Conservation (phyloP, 2,329 filamentous ascomycete species). For the Zasmidium cellare region DNA sequence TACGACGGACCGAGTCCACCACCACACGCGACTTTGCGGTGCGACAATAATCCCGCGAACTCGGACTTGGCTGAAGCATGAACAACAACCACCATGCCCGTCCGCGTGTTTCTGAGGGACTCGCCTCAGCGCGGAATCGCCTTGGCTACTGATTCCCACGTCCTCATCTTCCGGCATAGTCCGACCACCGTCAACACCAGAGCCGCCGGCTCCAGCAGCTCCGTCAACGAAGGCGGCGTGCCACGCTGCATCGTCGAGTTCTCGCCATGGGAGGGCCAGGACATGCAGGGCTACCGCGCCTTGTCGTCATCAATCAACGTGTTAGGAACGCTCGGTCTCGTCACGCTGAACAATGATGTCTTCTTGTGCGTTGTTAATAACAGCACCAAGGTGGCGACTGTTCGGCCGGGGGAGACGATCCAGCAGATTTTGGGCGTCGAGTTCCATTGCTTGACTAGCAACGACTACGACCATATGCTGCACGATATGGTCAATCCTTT, state of each 20-base stretch:
- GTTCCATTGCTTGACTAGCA: constrained; percentile 86
- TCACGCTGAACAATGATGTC: constrained; percentile 79
- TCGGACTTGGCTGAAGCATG: background rate
- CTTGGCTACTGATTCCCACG: constrained; percentile 75
- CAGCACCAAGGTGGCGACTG: constrained; percentile 73
- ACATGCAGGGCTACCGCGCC: constrained; percentile 74
- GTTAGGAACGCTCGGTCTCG: constrained; percentile 83
- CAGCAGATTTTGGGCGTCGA: constrained; percentile 84
- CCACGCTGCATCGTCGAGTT: constrained; percentile 88
- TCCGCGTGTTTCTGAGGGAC: constrained; percentile 82
- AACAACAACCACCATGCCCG: constrained; percentile 50
- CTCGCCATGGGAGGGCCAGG: constrained; percentile 60
- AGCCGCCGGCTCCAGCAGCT: constrained; percentile 48
- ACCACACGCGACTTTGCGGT: background rate
- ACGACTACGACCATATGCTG: constrained; percentile 78
- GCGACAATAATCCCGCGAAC: background rate
- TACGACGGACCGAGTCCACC: background rate
- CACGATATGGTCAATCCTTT: constrained; percentile 59
- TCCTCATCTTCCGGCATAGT: constrained; percentile 81
- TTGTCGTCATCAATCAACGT: constrained; percentile 73
- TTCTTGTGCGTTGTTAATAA: constrained; percentile 88
- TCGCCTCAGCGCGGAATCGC: constrained; percentile 85
- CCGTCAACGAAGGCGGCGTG: constrained; percentile 39
- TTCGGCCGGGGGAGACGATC: constrained; percentile 84
- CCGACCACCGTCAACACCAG: constrained; percentile 61